phyloP scores from a whole-genome alignment of 2,329 filamentous ascomycete genomes.

The Trichoderma brevicompactum region DNA sequence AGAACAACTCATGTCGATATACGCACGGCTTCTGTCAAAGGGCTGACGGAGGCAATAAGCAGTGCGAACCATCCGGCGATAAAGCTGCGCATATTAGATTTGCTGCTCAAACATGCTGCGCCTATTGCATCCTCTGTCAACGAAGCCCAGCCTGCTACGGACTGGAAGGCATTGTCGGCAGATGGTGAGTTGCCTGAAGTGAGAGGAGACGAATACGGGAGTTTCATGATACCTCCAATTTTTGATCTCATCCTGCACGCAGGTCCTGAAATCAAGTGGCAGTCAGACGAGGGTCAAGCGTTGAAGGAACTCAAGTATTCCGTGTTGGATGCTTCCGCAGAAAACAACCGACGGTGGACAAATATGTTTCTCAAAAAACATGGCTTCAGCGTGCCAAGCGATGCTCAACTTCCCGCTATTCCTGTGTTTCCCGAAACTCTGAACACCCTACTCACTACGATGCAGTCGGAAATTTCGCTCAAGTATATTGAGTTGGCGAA shows the following conservation, averaged over 20 bases:
- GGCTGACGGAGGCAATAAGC: constrained; percentile 36
- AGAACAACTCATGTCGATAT: constrained; percentile 43
- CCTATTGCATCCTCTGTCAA: constrained; percentile 22
- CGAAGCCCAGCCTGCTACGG: not conserved
- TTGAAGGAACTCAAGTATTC: not conserved
- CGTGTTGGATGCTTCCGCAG: constrained; percentile 37
- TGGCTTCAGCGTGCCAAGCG: constrained; percentile 32
- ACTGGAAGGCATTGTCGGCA: constrained; percentile 8
- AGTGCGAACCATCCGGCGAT: constrained; percentile 27
- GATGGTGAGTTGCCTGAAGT: constrained; percentile 4
- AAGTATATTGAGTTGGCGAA: constrained; percentile 6
- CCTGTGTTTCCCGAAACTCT: constrained; percentile 34
- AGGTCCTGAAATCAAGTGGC: not conserved
- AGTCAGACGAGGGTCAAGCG: constrained; percentile 2
- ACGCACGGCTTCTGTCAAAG: constrained; percentile 37
- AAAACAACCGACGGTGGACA: constrained; percentile 41
- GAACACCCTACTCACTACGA: constrained; percentile 31
- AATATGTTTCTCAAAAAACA: constrained; percentile 40
- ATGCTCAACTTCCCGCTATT: constrained; percentile 34
- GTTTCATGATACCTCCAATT: not conserved
- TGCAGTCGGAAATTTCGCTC: constrained; percentile 26
- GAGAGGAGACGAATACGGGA: not conserved
- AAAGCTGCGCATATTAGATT: not conserved
- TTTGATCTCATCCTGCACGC: not conserved
- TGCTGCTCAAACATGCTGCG: not conserved